phyloP scores from a whole-genome alignment of 805 yeast genomes.

The Saccharomycopsis sp. region DNA sequence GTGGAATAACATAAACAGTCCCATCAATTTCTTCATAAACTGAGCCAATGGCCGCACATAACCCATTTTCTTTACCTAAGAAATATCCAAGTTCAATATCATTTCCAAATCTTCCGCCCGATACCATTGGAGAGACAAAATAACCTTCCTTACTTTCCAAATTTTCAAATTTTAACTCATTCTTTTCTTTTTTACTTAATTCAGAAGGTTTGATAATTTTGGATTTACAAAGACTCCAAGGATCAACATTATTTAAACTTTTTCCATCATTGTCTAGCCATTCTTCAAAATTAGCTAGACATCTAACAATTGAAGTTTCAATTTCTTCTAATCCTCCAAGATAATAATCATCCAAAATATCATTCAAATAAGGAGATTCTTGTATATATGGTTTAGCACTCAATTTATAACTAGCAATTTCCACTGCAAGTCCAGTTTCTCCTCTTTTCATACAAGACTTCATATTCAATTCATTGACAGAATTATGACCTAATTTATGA shows the following conservation, averaged over 20 bases:
- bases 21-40: constrained; percentile 36
- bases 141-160: not conserved
- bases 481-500: constrained; percentile 26
- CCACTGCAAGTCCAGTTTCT: constrained; percentile 9
- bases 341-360: constrained; percentile 25
- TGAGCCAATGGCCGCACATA: constrained; percentile 41
- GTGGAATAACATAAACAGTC: constrained; percentile 34
- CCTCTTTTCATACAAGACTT: constrained; percentile 47
- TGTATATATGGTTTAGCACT: constrained; percentile 8
- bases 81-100: constrained; percentile 34
- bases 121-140: constrained; percentile 19
- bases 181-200: not conserved
- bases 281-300: constrained; percentile 22
- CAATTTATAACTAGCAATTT: constrained; percentile 7
- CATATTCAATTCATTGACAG: constrained; percentile 26
- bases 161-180: not conserved
- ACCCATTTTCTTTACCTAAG: constrained; percentile 24
- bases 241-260: constrained; percentile 18
- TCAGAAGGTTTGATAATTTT: constrained; percentile 11
- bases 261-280: constrained; percentile 22
- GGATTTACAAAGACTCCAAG: constrained; percentile 26
- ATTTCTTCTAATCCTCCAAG: constrained; percentile 31
- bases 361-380: constrained; percentile 26
- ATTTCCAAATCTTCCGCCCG: constrained; percentile 33
- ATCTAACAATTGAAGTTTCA: constrained; percentile 20